These are phyloP conservation scores for Suillus cothurnatus DNA, from an alignment of 768 basidiomycete species.

Conservation along the genomic window DNA sequence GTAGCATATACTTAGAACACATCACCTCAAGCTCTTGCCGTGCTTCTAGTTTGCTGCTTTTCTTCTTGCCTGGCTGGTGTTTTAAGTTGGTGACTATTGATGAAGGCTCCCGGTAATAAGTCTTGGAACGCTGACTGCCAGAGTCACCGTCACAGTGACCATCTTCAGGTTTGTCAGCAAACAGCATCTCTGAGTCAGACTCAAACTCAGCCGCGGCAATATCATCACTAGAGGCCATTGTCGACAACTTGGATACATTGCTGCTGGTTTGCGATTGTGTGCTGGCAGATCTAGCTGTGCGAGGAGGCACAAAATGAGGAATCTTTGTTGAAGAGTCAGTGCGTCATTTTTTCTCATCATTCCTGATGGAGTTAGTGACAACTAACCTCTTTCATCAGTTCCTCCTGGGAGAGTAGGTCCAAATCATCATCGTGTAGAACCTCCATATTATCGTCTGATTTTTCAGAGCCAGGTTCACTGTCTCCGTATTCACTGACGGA, in stretches of 20 bases:
- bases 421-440: background rate
- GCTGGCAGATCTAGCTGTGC: background rate
- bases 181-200: background rate
- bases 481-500: too few relatives aligned
- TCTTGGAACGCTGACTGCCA: background rate
- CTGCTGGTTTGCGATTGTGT: background rate
- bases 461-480: too few relatives aligned
- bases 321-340: too few relatives aligned
- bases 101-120: background rate
- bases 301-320: too few relatives aligned
- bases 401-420: background rate
- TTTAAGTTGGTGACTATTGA: background rate
- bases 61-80: background rate
- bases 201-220: background rate
- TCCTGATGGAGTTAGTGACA: too few relatives aligned
- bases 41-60: background rate
- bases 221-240: background rate
- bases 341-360: too few relatives aligned
- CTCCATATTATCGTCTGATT: too few relatives aligned
- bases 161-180: slow-evolving; percentile 1
- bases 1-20: background rate
- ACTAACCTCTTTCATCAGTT: too few relatives aligned
- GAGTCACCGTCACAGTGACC: too few relatives aligned
- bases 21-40: background rate
- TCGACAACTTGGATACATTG: too few relatives aligned